Evolutionary conservation across 148 eudicot genomes (phyloP), one percentile per base, ranked within the genome.

Genomic region (Suaeda aralocaspica): DNA sequence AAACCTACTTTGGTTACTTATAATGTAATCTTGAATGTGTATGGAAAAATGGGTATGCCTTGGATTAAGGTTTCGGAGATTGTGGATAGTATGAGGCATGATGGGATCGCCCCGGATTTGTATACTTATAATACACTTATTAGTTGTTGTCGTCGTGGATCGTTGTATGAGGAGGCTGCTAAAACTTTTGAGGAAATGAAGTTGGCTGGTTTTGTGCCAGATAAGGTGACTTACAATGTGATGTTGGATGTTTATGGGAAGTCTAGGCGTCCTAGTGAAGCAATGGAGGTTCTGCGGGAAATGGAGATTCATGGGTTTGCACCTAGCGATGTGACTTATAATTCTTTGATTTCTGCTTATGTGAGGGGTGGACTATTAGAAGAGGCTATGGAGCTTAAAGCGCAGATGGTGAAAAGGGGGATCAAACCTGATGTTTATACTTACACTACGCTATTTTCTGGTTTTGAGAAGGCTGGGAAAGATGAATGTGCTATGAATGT

Each of bases 191-290:
- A 84, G 81, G 98, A 93, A 71, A 88, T 93, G 96, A 90, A 88
- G 68, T 57, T 84, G 44, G 90, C 84, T 2, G 95, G 96, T 0
- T 72, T 74, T 82, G 8, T 71, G 66, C 96, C 96, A 0, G 98
- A 90, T 84, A 88, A 81, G 82, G 98, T 90, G 34, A 93, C 98
- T 18, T 93, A 90, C 60, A 93, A 93, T 80, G 87, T 92, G 0
- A 61, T 93, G 59, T 79, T 93, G 81, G 98, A 93, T 88, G 98
- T 93, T 31, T 93, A 85, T 78, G 98, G 95, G 34, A 93, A 90
- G 80, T 88, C 89, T 64, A 67, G 95, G 63, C 80, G 89, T 68
- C 83, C 81, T 48, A 79, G 82, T 49, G 96, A 93, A 80, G 98
- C 98, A 13, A 85, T 87, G 89, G 81, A 84, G 71, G 90, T 93